Evolutionary conservation across 2,329 filamentous ascomycete species (phyloP), one percentile per base, ranked within the genome.

Genomic region (Amylocarpus encephaloides): DNA sequence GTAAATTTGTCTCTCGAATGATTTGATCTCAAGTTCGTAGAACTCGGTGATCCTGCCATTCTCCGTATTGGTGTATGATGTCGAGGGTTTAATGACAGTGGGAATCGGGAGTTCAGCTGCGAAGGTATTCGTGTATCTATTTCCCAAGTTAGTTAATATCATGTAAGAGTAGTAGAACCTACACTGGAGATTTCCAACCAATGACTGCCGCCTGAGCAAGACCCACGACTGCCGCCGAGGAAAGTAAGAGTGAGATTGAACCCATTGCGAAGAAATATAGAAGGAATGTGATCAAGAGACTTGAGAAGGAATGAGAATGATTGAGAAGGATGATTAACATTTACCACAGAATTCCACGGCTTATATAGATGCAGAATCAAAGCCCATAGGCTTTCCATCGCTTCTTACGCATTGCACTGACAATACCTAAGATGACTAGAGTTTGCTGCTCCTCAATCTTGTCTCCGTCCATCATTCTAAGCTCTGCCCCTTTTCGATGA

Each of bases 21-120:
- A 47, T 47, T 68, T 63, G 44, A 76, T 67, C 5, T 69, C 67
- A 22, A 73, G 59, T 53, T 75, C 69, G 56, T 73, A 77, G 62
- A 70, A 76, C 47, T 75, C 69, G 35, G 76, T 71, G 2, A 46
- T 48, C 45, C 53, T 51, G 7, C 55, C 52, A 15, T 53, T 55
- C 5, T 43, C 51, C 6, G 44, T 9, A 35, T 59, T 56, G 15
- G 51, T 57, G 32, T 54, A 59, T 29, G 49, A 54, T 22, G 46
- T 43, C 9, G 6, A 32, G 1, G 56, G 52, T 15, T 18, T 13
- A 11, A 54, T n/a, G n/a, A 39, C 39, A 1, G 55, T 49, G 16
- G 55, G 55, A 39, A 59, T 59, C 11, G 57, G 55, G 1, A 59
- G 48, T 19, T 49, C 50, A 38, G 43, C 48, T 40, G 55, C 47